Base-by-base conservation (phyloP, 2,329 filamentous ascomycete species). In the Diplodia intermedia region DNA sequence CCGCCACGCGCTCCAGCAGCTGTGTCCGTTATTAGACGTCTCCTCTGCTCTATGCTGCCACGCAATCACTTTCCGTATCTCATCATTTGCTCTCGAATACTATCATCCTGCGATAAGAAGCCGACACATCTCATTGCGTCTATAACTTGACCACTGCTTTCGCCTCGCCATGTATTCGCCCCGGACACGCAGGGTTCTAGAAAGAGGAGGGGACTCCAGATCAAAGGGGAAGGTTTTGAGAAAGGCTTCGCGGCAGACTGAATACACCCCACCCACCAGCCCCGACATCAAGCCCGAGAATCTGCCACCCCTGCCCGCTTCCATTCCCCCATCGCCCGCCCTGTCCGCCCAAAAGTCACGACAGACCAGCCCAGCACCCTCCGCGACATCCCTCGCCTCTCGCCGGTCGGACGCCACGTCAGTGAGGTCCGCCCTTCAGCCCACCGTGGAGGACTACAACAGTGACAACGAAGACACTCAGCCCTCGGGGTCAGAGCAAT, bases 1-100 rank as follows among this genome's bases (percentile, higher is more conserved):
- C 57, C 36, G 66, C 49, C 66, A 49, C 57, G 49, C 56, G 4
- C 49, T 49, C 47, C 57, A 33, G 49, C 15, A 11, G 15, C 50
- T 31, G 36, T 15, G 9, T n/a, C 40, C 40, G 49, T 68, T 65
- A 57, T 54, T 50, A 68, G 66, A 38, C 40, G 47, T 63, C 57
- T 63, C 38, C 57, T 68, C 66, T 63, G 66, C 67, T 69, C 67
- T 66, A 69, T 69, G 72, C 75, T 78, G 76, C 78, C 75, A 78
- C 77, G 77, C 76, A 76, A 76, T 74, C 76, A 77, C 69, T 23
- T 50, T 23, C 12, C 29, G 23, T 52, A 52, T 63, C 52, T 66
- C 54, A 50, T 66, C 53, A 26, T 20, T 52, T 66, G n/a, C 29
- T 31, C 29, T 65, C 50, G 40, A n/a, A 38, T 15, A 26, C 53